Base-by-base conservation (phyloP, 2,329 filamentous ascomycete species). In the Fusarium bulbicola region DNA sequence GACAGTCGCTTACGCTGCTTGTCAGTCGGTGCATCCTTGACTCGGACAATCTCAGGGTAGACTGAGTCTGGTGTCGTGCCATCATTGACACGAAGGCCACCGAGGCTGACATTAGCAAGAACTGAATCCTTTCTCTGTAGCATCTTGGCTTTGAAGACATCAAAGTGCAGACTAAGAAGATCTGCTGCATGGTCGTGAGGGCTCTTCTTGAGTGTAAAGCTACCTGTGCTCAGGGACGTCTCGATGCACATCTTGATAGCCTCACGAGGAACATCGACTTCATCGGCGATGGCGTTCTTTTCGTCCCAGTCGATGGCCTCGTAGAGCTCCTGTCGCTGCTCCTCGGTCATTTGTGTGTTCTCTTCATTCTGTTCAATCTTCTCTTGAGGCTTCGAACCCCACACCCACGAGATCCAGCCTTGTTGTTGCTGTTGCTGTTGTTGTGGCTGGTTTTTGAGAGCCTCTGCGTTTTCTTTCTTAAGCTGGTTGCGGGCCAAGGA, bases 241-340 rank as follows among this genome's bases (percentile, higher is more conserved):
- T 98, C 95, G 54, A 99, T 86, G 80, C 98, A 94, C 81, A 98
- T 87, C 82, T 98, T 98, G 78, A 99, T 88, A 15, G 94, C 94
- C 76, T 99, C 96, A 60, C 93, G 90, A 0, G 97, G 97, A 37
- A 95, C 87, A 76, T 99, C 96, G 7, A 99, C 92, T 46, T 93
- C 92, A 74, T 97, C 95, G 0, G 94, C 88, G 43, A 99, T 88
- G 5, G 93, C 93, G 68, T 95, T 92, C 85, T 98, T 98, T 82
- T 99, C 96, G 71, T 99, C 94, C 92, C 95, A 99, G 78, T 98
- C 96, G 77, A 99, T 99, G 56, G 94, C 97, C 76, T 97, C 92
- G 81, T 98, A 99, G 15, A 99, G 88, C 82, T 99, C 95, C 80
- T 98, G 95, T 46, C 95, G 92, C 81, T 99, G 95, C 81, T 98